phyloP scores from a whole-genome alignment of 345 rosid genomes.

The Geranium brycei region DNA sequence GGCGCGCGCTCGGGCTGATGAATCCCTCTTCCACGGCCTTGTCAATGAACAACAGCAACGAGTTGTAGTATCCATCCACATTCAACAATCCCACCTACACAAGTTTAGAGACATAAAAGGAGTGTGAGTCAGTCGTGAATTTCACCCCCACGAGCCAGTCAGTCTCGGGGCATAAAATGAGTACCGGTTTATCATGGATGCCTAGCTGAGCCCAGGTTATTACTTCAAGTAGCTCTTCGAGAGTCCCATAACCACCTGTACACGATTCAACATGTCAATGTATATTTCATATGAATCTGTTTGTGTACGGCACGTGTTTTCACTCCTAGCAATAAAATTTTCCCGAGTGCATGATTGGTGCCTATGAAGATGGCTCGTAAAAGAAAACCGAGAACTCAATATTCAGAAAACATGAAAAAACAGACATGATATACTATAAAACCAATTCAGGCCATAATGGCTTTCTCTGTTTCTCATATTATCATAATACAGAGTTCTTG shows the following conservation, averaged over 20 bases:
- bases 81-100: slow-evolving; percentile 87
- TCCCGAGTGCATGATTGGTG: too few species aligned
- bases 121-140: not conserved
- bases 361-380: too few species aligned
- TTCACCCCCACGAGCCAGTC: not conserved
- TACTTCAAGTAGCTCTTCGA: slow-evolving; percentile 94
- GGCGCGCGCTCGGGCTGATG: slow-evolving; percentile 67
- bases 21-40: slow-evolving; percentile 99
- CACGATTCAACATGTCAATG: not conserved
- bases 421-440: too few species aligned
- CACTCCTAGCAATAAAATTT: too few species aligned
- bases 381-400: too few species aligned
- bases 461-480: too few species aligned
- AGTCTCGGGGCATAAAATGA: too few species aligned
- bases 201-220: slow-evolving; percentile 99
- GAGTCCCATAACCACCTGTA: slow-evolving; percentile 94
- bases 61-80: slow-evolving; percentile 97
- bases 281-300: too few species aligned
- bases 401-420: too few species aligned
- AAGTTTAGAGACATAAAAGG: not conserved
- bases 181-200: slow-evolving; percentile 91
- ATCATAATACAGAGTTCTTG: too few species aligned
- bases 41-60: slow-evolving; percentile 83
- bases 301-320: too few species aligned
- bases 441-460: too few species aligned